A percentile compares a stretch with the other conserved stretches of the same genome.
Evolutionary conservation across 225 moss, liverwort and hornwort species (phyloP).

Genomic region (Sphagnum tenellum): DNA sequence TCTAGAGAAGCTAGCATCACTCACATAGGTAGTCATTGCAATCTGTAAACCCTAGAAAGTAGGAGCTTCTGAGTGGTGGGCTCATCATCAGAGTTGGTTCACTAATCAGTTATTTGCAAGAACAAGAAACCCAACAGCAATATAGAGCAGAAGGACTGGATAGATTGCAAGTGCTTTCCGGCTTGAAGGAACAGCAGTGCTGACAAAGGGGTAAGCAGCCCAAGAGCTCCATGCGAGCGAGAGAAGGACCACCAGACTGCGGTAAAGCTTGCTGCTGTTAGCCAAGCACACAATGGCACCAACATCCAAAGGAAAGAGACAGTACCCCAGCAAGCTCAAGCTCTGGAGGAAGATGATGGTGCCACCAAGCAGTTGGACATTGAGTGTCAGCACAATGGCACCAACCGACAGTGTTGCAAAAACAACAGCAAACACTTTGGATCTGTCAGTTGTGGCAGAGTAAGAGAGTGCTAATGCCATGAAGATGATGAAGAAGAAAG

Average conservation of each 20-base stretch:
- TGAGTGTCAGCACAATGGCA: slow-evolving; percentile 91
- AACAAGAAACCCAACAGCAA: slow-evolving; percentile 88
- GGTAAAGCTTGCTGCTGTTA: slow-evolving; percentile 58
- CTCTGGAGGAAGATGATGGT: slow-evolving; percentile 99
- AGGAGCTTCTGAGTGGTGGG: too few species aligned
- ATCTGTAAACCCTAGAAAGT: too few species aligned
- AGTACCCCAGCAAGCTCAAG: slow-evolving; percentile 90
- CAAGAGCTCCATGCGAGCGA: slow-evolving; percentile 95
- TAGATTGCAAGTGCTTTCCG: slow-evolving; percentile 91
- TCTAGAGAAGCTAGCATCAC: too few species aligned
- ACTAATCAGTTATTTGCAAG: slow-evolving; percentile 67
- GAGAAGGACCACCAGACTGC: slow-evolving; percentile 75
- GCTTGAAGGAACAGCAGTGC: slow-evolving; percentile 78
- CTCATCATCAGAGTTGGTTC: too few species aligned
- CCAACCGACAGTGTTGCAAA: slow-evolving; percentile 92
- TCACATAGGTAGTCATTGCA: too few species aligned
- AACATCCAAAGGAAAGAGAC: slow-evolving; percentile 90
- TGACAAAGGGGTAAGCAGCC: slow-evolving; percentile 98
- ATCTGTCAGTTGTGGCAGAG: slow-evolving; percentile 82
- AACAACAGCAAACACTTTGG: slow-evolving; percentile 92
- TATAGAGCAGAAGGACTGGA: slow-evolving; percentile 91
- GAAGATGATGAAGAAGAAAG: slow-evolving; percentile 98
- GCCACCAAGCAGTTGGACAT: slow-evolving; percentile 91
- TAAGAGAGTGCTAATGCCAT: slow-evolving; percentile 77
- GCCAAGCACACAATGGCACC: slow-evolving; percentile 77